Evolutionary conservation across 1,284 basidiomycete species (phyloP).

Genomic region (Ganoderma sinense): DNA sequence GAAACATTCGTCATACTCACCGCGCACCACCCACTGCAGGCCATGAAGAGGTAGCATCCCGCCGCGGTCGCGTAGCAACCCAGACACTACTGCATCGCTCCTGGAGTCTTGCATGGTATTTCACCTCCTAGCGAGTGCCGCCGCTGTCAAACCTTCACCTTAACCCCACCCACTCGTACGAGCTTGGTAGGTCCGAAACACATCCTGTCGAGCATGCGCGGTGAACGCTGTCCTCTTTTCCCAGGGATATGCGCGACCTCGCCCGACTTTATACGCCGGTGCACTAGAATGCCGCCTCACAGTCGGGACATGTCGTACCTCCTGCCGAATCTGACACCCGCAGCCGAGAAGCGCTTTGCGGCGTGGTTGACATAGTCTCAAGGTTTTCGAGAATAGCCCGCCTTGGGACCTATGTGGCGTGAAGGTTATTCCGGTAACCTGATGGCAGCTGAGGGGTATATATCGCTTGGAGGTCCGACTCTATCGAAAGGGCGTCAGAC

Average conservation of each 20-base stretch:
- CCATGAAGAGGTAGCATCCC: not conserved
- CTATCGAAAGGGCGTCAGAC: not conserved
- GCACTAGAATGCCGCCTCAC: not conserved
- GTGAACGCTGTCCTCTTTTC: not conserved
- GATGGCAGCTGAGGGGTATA: not conserved
- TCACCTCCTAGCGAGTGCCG: not conserved
- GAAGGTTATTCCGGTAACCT: not conserved
- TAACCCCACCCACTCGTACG: slow-evolving; percentile 5
- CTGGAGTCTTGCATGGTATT: not conserved
- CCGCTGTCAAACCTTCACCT: not conserved
- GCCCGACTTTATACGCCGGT: not conserved
- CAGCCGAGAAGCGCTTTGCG: slow-evolving; percentile 3
- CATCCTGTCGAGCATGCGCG: not conserved
- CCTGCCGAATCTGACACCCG: not conserved
- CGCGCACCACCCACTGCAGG: not conserved
- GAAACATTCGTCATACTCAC: not conserved
- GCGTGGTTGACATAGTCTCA: not conserved
- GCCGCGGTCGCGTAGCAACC: slow-evolving; percentile 1
- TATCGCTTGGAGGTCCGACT: not conserved
- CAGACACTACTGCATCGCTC: not conserved
- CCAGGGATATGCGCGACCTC: not conserved
- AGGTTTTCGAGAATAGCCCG: not conserved
- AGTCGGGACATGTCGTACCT: slow-evolving; percentile 2
- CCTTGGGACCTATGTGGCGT: not conserved
- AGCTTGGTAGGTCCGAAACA: not conserved